phyloP scores from a whole-genome alignment of 305 asterid genomes.

The Withania somnifera region DNA sequence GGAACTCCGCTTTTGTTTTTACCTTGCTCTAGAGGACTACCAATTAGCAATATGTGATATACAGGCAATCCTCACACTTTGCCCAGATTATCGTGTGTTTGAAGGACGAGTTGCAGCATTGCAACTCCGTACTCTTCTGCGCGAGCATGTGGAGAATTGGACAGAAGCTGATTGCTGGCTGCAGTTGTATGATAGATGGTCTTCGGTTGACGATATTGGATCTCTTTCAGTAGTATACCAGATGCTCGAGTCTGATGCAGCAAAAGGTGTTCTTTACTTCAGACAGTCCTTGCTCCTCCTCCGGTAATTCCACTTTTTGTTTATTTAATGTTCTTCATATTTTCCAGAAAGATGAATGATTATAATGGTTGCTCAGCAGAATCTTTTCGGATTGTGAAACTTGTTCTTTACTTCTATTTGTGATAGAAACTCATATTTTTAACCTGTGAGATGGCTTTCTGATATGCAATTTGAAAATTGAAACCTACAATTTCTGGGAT shows the following conservation, averaged over 20 bases:
- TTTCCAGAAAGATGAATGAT: not conserved
- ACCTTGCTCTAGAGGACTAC: slow-evolving; percentile 73
- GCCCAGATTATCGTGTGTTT: slow-evolving; percentile 72
- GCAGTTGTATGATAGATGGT: slow-evolving; percentile 93
- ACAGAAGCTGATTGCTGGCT: slow-evolving; percentile 98
- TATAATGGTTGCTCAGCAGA: not conserved
- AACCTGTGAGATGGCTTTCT: not conserved
- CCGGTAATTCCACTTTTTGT: slow-evolving; percentile 34
- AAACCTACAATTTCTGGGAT: not conserved
- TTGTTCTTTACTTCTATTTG: not conserved
- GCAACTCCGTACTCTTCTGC: slow-evolving; percentile 69
- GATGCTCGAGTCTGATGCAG: slow-evolving; percentile 93
- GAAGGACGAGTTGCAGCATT: slow-evolving; percentile 77
- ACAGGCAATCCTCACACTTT: slow-evolving; percentile 87
- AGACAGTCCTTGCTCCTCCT: slow-evolving; percentile 94
- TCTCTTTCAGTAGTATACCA: slow-evolving; percentile 90
- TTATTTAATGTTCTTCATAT: not conserved
- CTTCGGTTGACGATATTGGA: slow-evolving; percentile 90
- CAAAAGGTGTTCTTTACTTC: slow-evolving; percentile 82
- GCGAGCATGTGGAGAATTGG: slow-evolving; percentile 87
- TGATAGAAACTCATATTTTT: not conserved
- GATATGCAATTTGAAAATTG: not conserved
- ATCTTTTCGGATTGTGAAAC: not conserved
- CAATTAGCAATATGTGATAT: slow-evolving; percentile 74
- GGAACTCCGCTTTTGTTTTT: slow-evolving; percentile 89